Evolutionary conservation across 2,329 filamentous ascomycete species (phyloP), one percentile per base, ranked within the genome.

Genomic region (Fusarium sp.): DNA sequence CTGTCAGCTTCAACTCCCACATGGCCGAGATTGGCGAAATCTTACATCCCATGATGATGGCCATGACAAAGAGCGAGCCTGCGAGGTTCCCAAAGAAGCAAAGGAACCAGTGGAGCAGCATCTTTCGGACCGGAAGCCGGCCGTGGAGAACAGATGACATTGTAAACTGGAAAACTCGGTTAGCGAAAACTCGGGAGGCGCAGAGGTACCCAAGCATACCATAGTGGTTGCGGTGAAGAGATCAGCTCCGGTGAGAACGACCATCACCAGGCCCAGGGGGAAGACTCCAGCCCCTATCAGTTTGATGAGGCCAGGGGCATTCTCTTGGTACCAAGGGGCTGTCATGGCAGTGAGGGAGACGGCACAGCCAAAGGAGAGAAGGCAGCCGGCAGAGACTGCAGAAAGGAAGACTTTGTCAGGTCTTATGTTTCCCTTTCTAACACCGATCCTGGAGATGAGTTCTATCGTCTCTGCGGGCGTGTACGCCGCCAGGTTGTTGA

Each of bases 41-140:
- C 75, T 74, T 69, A 77, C 75, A 79, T 38, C 87, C 87, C 56
- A 85, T 85, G 50, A 88, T 84, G 7, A 88, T 81, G 5, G 83
- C 78, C 66, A 86, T 84, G 13, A 88, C 80, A 69, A 88, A 88
- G 6, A 89, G 74, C 2, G 82, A 83, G 0, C 87, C 87, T 4
- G 85, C 84, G 4, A 88, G 77, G 70, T 88, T 88, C 1, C 85
- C 86, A 54, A 84, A 82, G 68, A 87, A 88, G 18, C 85, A 86
- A 5, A 88, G 77, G 40, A 82, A 64, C 86, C 86, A 88, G 59
- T 80, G 78, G 13, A 80, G 33, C 2, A 79, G 57, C 78, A 80
- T 80, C n/a, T 69, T 71, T 8, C 73, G 74, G 7, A 68, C 52
- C 1, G 73, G 22, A 13, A 79, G 59, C 9, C 72, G 68, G 0